phyloP scores from a whole-genome alignment of 176 grass and related monocot genomes.

The Lolium perenne region DNA sequence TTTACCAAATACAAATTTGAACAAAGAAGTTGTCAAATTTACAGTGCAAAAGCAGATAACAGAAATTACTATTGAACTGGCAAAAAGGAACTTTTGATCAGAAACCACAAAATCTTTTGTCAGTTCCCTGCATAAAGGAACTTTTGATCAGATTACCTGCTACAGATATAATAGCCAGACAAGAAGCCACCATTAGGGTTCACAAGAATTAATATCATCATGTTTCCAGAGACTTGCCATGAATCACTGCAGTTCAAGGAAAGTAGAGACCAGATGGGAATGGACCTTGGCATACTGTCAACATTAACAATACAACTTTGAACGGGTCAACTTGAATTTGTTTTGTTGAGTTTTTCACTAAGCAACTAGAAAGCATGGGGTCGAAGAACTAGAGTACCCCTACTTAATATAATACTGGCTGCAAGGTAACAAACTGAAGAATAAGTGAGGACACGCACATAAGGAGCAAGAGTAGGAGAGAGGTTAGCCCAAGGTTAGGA shows the following conservation, averaged over 20 bases:
- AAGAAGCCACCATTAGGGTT: background rate
- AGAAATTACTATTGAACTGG: background rate
- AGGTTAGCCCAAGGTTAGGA: too few species aligned
- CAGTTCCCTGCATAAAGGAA: slow-evolving; percentile 65
- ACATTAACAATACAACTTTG: slow-evolving; percentile 21
- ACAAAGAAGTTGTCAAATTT: slow-evolving; percentile 1
- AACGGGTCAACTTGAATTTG: too few species aligned
- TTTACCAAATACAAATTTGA: slow-evolving; percentile 41
- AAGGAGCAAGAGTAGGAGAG: too few species aligned
- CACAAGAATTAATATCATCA: background rate
- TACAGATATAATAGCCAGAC: background rate
- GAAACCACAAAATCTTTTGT: slow-evolving; percentile 93
- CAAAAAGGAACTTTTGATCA: background rate
- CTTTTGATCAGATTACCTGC: slow-evolving; percentile 3
- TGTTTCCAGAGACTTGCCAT: slow-evolving; percentile 3
- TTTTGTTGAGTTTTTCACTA: too few species aligned
- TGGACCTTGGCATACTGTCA: background rate
- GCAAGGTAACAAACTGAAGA: too few species aligned
- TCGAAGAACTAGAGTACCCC: too few species aligned
- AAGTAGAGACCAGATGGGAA: background rate
- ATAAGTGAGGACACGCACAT: too few species aligned
- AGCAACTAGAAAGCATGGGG: too few species aligned
- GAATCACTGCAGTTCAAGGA: background rate
- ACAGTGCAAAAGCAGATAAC: background rate
- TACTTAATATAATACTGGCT: too few species aligned